phyloP scores from a whole-genome alignment of 768 basidiomycete species.

The Myochromella boudieri region DNA sequence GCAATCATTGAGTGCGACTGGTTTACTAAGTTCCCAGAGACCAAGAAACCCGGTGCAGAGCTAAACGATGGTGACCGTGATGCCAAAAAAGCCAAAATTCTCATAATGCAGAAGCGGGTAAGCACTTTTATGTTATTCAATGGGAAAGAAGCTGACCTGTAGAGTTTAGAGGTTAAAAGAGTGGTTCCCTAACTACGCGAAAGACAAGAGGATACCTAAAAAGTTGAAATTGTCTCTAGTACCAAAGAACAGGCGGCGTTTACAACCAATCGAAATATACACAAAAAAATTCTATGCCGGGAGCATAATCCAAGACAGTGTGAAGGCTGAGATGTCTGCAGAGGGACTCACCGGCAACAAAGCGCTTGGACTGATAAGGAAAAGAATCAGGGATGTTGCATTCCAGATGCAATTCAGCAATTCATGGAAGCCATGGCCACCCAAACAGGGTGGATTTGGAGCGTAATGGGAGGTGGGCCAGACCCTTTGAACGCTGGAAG shows the following conservation, averaged over 20 bases:
- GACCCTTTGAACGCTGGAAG: not conserved
- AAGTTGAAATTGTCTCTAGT: too few relatives aligned
- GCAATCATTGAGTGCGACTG: not conserved
- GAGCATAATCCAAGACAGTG: not conserved
- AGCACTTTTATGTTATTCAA: not conserved
- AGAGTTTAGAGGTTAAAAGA: not conserved
- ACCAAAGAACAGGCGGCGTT: not conserved
- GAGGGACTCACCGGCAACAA: not conserved
- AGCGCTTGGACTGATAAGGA: not conserved
- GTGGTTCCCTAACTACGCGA: not conserved
- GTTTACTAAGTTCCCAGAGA: not conserved
- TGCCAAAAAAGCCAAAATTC: too few relatives aligned
- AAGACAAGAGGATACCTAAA: not conserved
- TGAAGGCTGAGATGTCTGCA: not conserved
- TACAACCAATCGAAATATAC: not conserved
- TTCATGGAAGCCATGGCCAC: not conserved
- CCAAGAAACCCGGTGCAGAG: not conserved
- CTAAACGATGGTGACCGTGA: too few relatives aligned
- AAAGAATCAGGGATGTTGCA: not conserved
- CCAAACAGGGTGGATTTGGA: conserved; percentile 1
- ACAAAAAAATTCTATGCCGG: not conserved
- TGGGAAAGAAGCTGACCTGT: not conserved
- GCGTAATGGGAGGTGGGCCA: not conserved
- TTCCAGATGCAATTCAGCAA: not conserved
- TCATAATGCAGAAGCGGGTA: not conserved